phyloP scores from a whole-genome alignment of 192 early-diverging fungal species.

The Geranomyces variabilis region DNA sequence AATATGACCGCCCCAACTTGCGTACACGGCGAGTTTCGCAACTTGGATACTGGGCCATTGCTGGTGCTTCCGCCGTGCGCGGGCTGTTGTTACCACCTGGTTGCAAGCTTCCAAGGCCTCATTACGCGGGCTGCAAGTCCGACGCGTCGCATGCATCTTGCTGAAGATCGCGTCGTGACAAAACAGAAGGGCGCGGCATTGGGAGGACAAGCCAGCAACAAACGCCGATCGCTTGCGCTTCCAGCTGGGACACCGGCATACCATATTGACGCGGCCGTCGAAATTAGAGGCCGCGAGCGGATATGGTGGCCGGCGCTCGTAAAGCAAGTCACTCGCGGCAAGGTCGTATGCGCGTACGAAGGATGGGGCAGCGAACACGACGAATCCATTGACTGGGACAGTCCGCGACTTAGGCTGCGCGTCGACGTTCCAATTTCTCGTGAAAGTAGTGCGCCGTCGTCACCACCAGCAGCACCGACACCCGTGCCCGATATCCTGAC shows the following conservation, averaged over 20 bases:
- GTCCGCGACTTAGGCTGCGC: constrained; percentile 15
- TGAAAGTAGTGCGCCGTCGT: not conserved
- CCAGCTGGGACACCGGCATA: not conserved
- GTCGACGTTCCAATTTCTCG: not conserved
- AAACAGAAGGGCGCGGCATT: no score
- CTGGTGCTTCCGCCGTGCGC: no score
- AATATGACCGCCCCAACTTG: no score
- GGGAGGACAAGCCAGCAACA: no score
- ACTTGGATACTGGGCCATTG: no score
- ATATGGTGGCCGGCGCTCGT: constrained; percentile 35
- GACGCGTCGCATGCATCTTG: no score
- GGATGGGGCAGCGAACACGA: constrained; percentile 32
- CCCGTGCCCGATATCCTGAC: not conserved
- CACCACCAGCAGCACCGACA: not conserved
- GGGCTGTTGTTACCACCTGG: no score
- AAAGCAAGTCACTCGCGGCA: constrained; percentile 12
- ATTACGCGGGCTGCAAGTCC: no score
- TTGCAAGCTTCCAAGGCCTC: no score
- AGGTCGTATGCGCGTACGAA: constrained; percentile 16
- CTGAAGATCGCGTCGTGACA: no score
- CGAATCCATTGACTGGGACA: constrained; percentile 36
- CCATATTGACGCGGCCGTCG: constrained; percentile 11
- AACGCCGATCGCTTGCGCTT: constrained; percentile 5
- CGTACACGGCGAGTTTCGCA: no score
- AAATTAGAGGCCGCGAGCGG: constrained; percentile 17